These are phyloP conservation scores for Malus orientalis DNA, from an alignment of 306 rosid species.

Conservation along the genomic window DNA sequence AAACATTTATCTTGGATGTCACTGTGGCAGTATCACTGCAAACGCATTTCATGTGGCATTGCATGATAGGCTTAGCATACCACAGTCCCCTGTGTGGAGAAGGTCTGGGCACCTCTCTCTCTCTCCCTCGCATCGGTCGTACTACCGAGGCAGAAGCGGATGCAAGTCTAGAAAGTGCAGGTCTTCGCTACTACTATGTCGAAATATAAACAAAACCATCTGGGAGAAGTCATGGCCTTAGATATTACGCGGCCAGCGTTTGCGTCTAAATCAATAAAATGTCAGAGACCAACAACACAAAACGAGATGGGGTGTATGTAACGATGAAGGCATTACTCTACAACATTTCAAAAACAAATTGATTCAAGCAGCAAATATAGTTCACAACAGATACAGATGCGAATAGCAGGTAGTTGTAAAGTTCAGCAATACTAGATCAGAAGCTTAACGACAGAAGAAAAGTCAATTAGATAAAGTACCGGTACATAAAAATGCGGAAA, in stretches of 20 bases:
- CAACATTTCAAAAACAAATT: background rate
- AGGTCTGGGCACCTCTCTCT: background rate
- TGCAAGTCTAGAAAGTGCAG: too few relatives aligned
- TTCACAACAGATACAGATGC: background rate
- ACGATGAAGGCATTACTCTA: background rate
- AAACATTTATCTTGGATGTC: too few relatives aligned
- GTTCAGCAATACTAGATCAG: background rate
- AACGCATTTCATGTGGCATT: too few relatives aligned
- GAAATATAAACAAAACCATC: background rate
- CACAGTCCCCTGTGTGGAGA: too few relatives aligned
- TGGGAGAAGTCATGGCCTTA: too few relatives aligned
- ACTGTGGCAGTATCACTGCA: too few relatives aligned
- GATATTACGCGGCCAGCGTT: too few relatives aligned
- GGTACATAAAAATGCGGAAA: background rate
- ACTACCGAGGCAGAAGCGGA: background rate
- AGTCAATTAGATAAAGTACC: background rate
- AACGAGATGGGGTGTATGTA: too few relatives aligned
- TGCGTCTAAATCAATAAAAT: too few relatives aligned
- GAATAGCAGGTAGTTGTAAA: background rate
- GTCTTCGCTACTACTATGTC: background rate
- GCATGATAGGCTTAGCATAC: too few relatives aligned
- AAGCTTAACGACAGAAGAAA: background rate
- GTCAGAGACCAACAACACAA: too few relatives aligned
- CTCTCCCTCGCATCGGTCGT: background rate
- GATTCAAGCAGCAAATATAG: background rate